Base-by-base conservation (phyloP, 768 basidiomycete species). In the Brasilioporus rufonigricans region DNA sequence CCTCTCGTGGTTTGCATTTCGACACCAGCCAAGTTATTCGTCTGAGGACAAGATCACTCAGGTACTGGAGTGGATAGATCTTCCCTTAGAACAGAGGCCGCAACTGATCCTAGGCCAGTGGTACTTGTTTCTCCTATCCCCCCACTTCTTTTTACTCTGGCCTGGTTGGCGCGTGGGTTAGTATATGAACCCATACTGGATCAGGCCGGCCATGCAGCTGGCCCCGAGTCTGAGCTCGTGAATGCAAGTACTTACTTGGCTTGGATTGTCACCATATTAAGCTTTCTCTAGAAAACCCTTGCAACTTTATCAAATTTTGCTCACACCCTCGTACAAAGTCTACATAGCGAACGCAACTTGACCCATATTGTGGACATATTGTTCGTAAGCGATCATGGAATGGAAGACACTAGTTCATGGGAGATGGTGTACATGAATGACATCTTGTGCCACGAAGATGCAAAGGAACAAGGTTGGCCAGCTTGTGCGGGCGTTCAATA, bases 331-430 rank as follows among this genome's bases (percentile, higher is more conserved):
- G 55, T 65, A 7, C 63, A 53, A 45, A 41, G 53, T 35, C 71
- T 96, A 4, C 84, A 88, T 49, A 71, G 74, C 5, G 77, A 80
- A 5, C 82, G 92, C 8, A 91, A 93, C 63, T 76, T 95, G 33
- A 84, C 82, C 0, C 80, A 87, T 46, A 87, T 93, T 9, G 85
- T 93, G 13, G 89, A 95, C 68, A 75, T 95, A 48, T 76, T 95
- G 21, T 91, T 94, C 59, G 91, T 95, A 56, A 88, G 86, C 61
- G 89, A 91, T 66, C 87, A 91, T 60, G 90, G 90, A 11, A 93
- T 92, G 89, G 86, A 86, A 11, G 89, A 90, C 62, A 94, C 91
- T 7, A 84, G 82, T 61, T 80, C 89, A 58, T 86, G 86, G 3
- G 81, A 87, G 48, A 76, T 80, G 39, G 74, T 95, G 21, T 91